phyloP scores from a whole-genome alignment of 1,139 yeast genomes.

The Yamadazyma spencermartinsiae region DNA sequence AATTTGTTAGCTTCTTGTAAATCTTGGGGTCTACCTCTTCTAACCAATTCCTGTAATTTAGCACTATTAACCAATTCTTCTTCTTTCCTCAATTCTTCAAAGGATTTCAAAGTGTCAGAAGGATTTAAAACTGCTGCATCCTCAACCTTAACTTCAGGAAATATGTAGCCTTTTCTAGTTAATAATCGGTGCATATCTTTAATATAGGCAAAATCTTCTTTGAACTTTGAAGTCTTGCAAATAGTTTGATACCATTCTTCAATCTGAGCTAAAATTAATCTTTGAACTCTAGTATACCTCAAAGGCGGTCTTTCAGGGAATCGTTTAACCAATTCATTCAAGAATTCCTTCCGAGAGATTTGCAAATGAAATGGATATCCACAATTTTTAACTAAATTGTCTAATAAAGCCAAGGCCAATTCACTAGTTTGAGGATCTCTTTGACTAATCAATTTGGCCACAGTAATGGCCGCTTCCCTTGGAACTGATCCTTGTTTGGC shows the following conservation, averaged over 20 bases:
- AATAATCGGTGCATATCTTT: slow-evolving; percentile 94
- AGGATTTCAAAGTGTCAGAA: slow-evolving; percentile 82
- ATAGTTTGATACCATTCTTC: slow-evolving; percentile 98
- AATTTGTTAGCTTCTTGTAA: slow-evolving; percentile 92
- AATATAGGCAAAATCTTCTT: slow-evolving; percentile 87
- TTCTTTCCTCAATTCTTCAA: slow-evolving; percentile 88
- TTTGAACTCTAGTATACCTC: slow-evolving; percentile 78
- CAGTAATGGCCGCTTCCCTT: slow-evolving; percentile 90
- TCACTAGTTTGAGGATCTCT: slow-evolving; percentile 78
- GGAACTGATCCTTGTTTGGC: slow-evolving; percentile 91
- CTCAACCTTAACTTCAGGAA: slow-evolving; percentile 88
- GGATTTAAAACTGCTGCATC: slow-evolving; percentile 95
- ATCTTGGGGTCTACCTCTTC: slow-evolving; percentile 95
- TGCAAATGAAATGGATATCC: slow-evolving; percentile 97
- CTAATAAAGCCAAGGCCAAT: slow-evolving; percentile 62
- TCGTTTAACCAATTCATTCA: slow-evolving; percentile 87
- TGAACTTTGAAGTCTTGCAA: slow-evolving; percentile 85
- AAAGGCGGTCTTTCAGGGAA: slow-evolving; percentile 96
- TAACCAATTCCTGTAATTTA: slow-evolving; percentile 88
- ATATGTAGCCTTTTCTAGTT: slow-evolving; percentile 81
- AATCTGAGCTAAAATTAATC: slow-evolving; percentile 82
- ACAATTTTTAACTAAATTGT: slow-evolving; percentile 92
- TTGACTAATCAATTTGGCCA: slow-evolving; percentile 80
- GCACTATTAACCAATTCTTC: slow-evolving; percentile 93
- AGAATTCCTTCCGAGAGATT: slow-evolving; percentile 89